Evolutionary conservation across 1,139 yeast species (phyloP).

Genomic region (Pichia sp.): DNA sequence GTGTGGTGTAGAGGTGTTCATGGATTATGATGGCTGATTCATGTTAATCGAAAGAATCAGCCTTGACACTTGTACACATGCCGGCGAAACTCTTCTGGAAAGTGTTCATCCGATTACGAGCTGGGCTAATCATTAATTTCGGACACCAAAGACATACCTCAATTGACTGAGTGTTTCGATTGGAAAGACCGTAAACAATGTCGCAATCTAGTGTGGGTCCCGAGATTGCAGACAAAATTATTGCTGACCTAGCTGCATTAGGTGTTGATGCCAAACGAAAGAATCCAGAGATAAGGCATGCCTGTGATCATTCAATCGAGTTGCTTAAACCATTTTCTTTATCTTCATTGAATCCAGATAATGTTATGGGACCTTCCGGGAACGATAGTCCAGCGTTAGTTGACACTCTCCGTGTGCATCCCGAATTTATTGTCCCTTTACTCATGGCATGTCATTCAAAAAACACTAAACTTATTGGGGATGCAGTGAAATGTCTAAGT

Average conservation of each 20-base stretch:
- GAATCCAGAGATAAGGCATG: slow-evolving; percentile 58
- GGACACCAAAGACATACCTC: neutral
- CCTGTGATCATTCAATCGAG: slow-evolving; percentile 59
- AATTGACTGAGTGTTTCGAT: neutral
- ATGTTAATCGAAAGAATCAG: neutral
- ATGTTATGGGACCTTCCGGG: neutral
- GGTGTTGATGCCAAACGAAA: slow-evolving; percentile 69
- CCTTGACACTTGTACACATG: neutral
- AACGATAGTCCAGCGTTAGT: neutral
- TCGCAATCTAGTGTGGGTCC: slow-evolving; percentile 15
- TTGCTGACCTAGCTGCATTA: slow-evolving; percentile 54
- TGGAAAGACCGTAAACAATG: slow-evolving; percentile 1
- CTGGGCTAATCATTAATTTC: no score
- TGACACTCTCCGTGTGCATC: slow-evolving; percentile 30
- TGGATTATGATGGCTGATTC: neutral
- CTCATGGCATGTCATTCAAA: slow-evolving; percentile 68
- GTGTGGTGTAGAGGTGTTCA: neutral
- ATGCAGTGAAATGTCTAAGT: slow-evolving; percentile 68
- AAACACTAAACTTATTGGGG: slow-evolving; percentile 66
- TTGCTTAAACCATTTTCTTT: slow-evolving; percentile 31
- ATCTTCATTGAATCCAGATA: neutral
- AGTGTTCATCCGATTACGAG: no score
- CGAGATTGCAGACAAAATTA: slow-evolving; percentile 42
- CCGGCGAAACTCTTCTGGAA: no score
- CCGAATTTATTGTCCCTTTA: slow-evolving; percentile 65